Evolutionary conservation across 768 basidiomycete genomes (phyloP).

Genomic region (Lactarius akahatsu): DNA sequence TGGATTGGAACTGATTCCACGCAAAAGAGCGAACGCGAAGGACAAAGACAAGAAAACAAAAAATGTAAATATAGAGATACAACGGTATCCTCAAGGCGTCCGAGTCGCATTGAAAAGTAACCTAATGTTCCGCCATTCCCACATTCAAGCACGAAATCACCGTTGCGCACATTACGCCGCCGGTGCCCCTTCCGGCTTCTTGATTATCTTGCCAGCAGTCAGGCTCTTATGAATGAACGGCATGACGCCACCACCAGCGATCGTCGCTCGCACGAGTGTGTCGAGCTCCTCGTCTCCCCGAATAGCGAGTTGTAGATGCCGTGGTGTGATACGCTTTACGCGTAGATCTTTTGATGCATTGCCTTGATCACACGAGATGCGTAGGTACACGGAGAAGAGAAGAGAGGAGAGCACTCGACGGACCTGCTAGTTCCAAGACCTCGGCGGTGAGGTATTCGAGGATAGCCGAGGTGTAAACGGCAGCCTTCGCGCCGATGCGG

Average conservation of each 20-base stretch:
- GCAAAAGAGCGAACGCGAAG: neutral
- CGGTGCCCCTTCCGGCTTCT: conserved; percentile 21
- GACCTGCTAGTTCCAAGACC: conserved; percentile 93
- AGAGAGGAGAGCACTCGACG: conserved; percentile 31
- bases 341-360: conserved; percentile 96
- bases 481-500: conserved; percentile 96
- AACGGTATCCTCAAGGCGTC: neutral
- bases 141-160: neutral
- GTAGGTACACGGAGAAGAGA: neutral
- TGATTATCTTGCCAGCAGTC: conserved; percentile 44
- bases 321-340: conserved; percentile 81
- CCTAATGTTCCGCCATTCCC: neutral
- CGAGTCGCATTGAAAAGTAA: neutral
- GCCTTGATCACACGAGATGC: conserved; percentile 46
- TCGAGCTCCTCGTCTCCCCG: conserved; percentile 97
- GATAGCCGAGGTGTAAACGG: conserved; percentile 95
- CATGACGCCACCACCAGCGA: conserved; percentile 85
- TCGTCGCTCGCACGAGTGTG: conserved; percentile 88
- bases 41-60: neutral
- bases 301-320: conserved; percentile 93
- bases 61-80: neutral
- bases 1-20: neutral
- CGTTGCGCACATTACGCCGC: conserved; percentile 10
- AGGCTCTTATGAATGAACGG: conserved; percentile 89
- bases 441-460: conserved; percentile 96